Evolutionary conservation across 2,329 filamentous ascomycete species (phyloP), one percentile per base, ranked within the genome.

Genomic region (Fusarium albosuccineum): DNA sequence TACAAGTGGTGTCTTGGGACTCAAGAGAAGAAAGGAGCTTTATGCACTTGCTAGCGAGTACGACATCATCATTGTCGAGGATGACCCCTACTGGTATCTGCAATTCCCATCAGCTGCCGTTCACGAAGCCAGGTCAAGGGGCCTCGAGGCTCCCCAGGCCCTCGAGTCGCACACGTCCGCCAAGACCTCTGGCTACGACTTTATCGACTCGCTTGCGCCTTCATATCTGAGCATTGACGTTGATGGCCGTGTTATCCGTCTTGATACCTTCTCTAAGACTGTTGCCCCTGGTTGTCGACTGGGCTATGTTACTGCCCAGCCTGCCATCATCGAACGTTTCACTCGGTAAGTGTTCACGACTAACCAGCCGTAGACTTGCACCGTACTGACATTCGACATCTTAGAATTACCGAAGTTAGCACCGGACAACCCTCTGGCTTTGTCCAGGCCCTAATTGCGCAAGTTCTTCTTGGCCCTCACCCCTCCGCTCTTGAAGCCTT

Each of bases 81-180:
- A 98, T 73, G 94, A 97, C 66, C 95, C 95, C 6, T 97, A 97
- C 82, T 97, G 93, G 92, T 95, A 96, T 77, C 84, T 98, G 9
- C 95, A 97, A 77, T 97, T 88, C 78, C 93, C 93, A 0, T 92
- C 92, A 1, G 90, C 92, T 0, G 86, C 82, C 54, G 46, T 75
- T 27, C 78, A 79, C 48, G 82, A 87, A 74, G 82, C 86, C 70
- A 82, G 84, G 73, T 82, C 84, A 16, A 78, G 83, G 39, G 76
- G 77, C 53, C 68, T 76, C 36, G 78, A 73, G 45, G 71, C 70
- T 55, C 76, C 76, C 46, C 72, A 60, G 62, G 14, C 50, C 9
- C 71, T 60, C 74, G 80, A 72, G 73, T 76, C 62, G 36, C 70
- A 66, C 62, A 71, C 63, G 30, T 77, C 75, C 13, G 70, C 69